Evolutionary conservation across 495 filamentous ascomycete species (phyloP).

Genomic region (Trichocladium uniseriatum): DNA sequence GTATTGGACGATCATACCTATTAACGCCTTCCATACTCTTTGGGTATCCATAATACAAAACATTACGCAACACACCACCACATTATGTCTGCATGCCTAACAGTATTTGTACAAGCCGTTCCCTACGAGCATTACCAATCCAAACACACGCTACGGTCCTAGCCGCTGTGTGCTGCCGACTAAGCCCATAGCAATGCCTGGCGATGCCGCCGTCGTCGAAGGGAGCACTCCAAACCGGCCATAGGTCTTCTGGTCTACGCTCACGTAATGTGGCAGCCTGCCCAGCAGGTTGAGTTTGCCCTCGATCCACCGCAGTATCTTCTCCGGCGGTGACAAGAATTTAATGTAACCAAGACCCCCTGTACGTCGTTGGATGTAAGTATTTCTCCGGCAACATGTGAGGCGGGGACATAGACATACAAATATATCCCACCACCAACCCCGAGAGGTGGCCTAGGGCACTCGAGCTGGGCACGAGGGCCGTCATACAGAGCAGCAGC

Average conservation of each 20-base stretch:
- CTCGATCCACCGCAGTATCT: slow-evolving; percentile 72
- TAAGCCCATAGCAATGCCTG: slow-evolving; percentile 42
- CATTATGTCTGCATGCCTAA: too few relatives aligned
- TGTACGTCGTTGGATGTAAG: slow-evolving; percentile 24
- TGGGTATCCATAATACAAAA: background rate
- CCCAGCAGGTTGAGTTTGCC: slow-evolving; percentile 73
- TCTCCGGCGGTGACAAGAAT: slow-evolving; percentile 74
- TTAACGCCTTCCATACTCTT: too few relatives aligned
- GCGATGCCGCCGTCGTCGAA: slow-evolving; percentile 37
- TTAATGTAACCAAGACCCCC: slow-evolving; percentile 79
- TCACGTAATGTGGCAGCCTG: slow-evolving; percentile 78
- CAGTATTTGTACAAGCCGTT: background rate
- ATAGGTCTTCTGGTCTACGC: slow-evolving; percentile 91
- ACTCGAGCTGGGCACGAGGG: slow-evolving; percentile 70
- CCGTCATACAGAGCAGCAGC: slow-evolving; percentile 56
- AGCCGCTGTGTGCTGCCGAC: slow-evolving; percentile 55
- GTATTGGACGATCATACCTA: too few relatives aligned
- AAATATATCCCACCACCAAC: slow-evolving; percentile 71
- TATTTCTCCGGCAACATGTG: background rate
- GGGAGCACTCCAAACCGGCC: slow-evolving; percentile 88
- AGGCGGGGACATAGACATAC: slow-evolving; percentile 41
- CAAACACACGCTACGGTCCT: slow-evolving; percentile 37
- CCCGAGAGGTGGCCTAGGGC: slow-evolving; percentile 82
- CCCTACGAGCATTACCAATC: background rate
- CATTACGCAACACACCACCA: background rate